These are phyloP conservation scores for Mucor lusitanicus DNA, from an alignment of 371 early-diverging fungal species.

Conservation along the genomic window DNA sequence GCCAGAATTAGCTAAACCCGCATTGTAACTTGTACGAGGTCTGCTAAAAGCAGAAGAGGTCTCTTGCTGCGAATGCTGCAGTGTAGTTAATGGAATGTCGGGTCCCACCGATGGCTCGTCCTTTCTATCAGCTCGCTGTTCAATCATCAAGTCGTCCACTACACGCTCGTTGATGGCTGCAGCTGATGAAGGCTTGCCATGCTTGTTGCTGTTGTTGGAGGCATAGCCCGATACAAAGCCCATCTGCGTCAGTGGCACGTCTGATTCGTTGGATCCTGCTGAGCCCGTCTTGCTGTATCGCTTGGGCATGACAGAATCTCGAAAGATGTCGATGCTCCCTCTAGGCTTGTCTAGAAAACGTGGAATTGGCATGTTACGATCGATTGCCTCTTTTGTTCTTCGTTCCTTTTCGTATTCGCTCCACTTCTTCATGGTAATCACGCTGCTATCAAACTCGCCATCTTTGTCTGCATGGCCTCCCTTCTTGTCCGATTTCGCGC, in stretches of 20 bases:
- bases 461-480: slow-evolving; percentile 56
- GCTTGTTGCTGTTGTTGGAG: not conserved
- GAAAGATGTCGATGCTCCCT: slow-evolving; percentile 17
- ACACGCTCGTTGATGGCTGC: not conserved
- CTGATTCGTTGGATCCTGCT: slow-evolving; percentile 39
- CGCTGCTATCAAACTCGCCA: slow-evolving; percentile 65
- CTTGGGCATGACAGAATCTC: slow-evolving; percentile 10
- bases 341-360: slow-evolving; percentile 16
- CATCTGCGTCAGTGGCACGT: slow-evolving; percentile 30
- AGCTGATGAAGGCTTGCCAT: not conserved
- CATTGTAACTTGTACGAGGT: slow-evolving; percentile 13
- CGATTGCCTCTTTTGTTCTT: slow-evolving; percentile 19
- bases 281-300: slow-evolving; percentile 23
- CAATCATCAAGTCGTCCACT: not conserved
- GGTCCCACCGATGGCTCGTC: slow-evolving; percentile 2
- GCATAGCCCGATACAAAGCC: not conserved
- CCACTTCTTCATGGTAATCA: slow-evolving; percentile 72
- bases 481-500: slow-evolving; percentile 61
- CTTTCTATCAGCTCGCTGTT: not conserved
- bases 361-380: slow-evolving; percentile 23
- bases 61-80: slow-evolving; percentile 3
- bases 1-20: slow-evolving; percentile 3
- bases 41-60: not conserved
- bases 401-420: slow-evolving; percentile 69
- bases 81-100: slow-evolving; percentile 10